Evolutionary conservation across 192 early-diverging fungal species (phyloP), one percentile per base, ranked within the genome.

Genomic region (Backusella tuberculispora): DNA sequence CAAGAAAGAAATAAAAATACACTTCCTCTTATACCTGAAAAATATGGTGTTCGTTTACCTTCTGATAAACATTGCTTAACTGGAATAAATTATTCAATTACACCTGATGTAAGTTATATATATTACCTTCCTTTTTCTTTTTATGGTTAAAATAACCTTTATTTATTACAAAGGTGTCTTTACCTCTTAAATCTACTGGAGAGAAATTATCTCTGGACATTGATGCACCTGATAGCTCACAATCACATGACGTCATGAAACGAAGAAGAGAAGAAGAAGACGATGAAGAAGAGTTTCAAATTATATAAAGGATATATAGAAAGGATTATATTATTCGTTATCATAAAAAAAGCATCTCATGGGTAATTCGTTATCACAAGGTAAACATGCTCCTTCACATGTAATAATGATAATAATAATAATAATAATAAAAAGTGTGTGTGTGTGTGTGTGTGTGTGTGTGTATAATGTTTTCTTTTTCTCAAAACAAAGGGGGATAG

Each of bases 41-140:
- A 89, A 70, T 93, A 92, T 63, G 94, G 94, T 8, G 87, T 92
- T 19, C 88, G 92, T 13, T 76, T 95, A 48, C 93, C 92, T 8
- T 88, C 90, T 15, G 92, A 93, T 50, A 88, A 89, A 50, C 85
- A 92, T 75, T 92, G 89, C 69, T 81, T 94, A 13, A 92, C 92
- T 5, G 89, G 89, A 5, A 81, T 93, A 53, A 94, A 95, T 75
- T 95, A 92, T 63, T 89, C 92, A 73, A 85, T 95, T 68, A 85
- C 88, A 10, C 91, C 93, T 15, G 86, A 91, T 75, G 86, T 87
- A 81, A 56, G 63, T 40, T 4, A 13, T 40, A 10, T 3, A 15
- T 1, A 71, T 14, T 74, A 34, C 47, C 60, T 26, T n/a, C 9
- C 8, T 53, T 56, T 19, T 50, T n/a, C 24, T 10, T 24, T 24